A percentile compares a stretch with the other conserved stretches of the same genome.
phyloP scores from a whole-genome alignment of 257 asterid genomes.

The Jacaranda copaia region DNA sequence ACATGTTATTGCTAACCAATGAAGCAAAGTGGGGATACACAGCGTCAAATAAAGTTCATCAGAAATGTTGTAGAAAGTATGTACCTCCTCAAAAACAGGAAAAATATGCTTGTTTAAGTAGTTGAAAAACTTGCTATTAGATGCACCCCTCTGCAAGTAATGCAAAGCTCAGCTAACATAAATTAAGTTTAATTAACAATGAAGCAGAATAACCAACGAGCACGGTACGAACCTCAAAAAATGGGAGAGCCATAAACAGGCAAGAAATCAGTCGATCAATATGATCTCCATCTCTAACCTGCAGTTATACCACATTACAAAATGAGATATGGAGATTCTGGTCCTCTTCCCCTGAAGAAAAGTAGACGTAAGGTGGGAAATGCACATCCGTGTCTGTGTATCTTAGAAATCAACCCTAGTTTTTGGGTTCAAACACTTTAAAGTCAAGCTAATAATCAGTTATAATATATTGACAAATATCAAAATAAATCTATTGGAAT shows the following conservation, averaged over 20 bases:
- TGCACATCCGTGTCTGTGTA: slow-evolving; percentile 6
- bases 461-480: slow-evolving; percentile 8
- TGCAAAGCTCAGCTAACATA: slow-evolving; percentile 37
- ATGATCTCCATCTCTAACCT: slow-evolving; percentile 94
- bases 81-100: slow-evolving; percentile 86
- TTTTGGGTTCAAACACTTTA: slow-evolving; percentile 14
- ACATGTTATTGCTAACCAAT: slow-evolving; percentile 22
- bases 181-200: slow-evolving; percentile 19
- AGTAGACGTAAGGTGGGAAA: slow-evolving; percentile 25
- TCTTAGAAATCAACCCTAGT: slow-evolving; percentile 18
- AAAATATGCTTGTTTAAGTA: slow-evolving; percentile 86
- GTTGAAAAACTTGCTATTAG: slow-evolving; percentile 84
- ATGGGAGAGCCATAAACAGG: slow-evolving; percentile 86
- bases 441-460: slow-evolving; percentile 24
- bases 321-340: slow-evolving; percentile 19
- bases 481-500: neutral
- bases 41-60: slow-evolving; percentile 10
- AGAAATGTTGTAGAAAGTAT: neutral
- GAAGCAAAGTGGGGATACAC: neutral
- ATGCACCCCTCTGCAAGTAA: slow-evolving; percentile 90
- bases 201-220: slow-evolving; percentile 29
- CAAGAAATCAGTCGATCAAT: slow-evolving; percentile 83
- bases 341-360: slow-evolving; percentile 11
- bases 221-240: slow-evolving; percentile 69
- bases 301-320: slow-evolving; percentile 42